These are phyloP conservation scores for Mycena galericulata DNA, from an alignment of 768 basidiomycete genomes.

Conservation along the genomic window DNA sequence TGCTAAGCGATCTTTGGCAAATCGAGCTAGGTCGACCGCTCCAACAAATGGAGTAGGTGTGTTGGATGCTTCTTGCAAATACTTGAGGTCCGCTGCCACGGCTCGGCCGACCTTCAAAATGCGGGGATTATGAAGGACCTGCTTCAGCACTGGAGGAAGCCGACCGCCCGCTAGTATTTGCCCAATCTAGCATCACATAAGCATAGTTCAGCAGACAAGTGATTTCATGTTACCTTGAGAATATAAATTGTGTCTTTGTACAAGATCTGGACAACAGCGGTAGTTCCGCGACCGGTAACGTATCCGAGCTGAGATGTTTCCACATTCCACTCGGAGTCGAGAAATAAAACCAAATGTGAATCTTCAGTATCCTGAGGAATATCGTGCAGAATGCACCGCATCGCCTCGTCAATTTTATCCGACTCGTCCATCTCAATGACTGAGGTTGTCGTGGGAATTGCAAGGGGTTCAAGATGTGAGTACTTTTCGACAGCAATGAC, in stretches of 20 bases:
- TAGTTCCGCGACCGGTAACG: neutral
- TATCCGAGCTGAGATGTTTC: conserved; percentile 4
- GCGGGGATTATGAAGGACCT: neutral
- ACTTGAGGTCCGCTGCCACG: neutral
- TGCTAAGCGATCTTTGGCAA: neutral
- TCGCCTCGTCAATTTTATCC: no score
- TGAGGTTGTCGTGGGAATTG: conserved; percentile 1
- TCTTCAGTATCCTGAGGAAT: neutral
- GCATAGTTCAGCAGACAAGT: neutral
- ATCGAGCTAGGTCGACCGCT: neutral
- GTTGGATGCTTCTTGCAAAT: neutral
- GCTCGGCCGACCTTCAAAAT: conserved; percentile 4
- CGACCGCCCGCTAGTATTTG: neutral
- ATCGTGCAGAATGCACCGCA: neutral
- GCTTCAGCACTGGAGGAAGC: neutral
- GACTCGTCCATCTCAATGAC: neutral
- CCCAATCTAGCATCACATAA: neutral
- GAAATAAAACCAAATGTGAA: neutral
- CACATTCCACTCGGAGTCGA: conserved; percentile 25
- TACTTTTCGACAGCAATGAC: conserved; percentile 42
- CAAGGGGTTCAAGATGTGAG: conserved; percentile 23
- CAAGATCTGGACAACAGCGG: conserved; percentile 5
- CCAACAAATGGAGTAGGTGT: neutral
- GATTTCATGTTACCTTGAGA: neutral
- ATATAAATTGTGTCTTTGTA: conserved; percentile 4